Base-by-base conservation (phyloP, 805 yeast genomes). In the Kluyveromyces siamensis region DNA sequence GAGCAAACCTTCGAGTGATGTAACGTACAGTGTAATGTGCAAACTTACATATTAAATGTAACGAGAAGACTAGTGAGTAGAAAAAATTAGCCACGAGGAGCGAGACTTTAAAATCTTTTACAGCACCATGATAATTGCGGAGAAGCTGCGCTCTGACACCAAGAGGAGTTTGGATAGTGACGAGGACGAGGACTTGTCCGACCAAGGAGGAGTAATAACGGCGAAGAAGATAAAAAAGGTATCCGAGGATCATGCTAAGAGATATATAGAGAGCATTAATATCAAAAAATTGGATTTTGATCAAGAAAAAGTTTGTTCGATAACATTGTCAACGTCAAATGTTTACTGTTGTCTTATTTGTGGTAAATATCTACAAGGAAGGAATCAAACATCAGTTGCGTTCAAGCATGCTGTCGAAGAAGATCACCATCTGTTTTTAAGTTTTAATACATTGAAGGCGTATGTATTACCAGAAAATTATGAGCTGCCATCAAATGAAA, bases 341-440 rank as follows among this genome's bases (percentile, higher is more conserved):
- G 75, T 86, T 0, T 84, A 85, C 57, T 80, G 86, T 33, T 87
- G 95, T 59, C 65, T 87, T 18, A 74, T 73, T 0, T 87, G 95
- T 65, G 91, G 90, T 35, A 81, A 76, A 56, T 87, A 79, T 63
- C 74, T 79, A 47, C 83, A 80, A 55, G 95, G 95, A 0, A 71
- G 88, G 21, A 75, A 80, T 1, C 68, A 65, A 49, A 61, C 75
- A n/a, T 77, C 90, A 0, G 81, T 81, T 19, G 89, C 90, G 0
- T 83, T 79, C 56, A 59, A 69, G 14, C 95, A 87, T 61, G 74
- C 88, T 1, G 70, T 86, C 17, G 73, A 80, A 49, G 76, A 72
- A 5, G 72, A 75, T 55, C 90, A 83, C 58, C 85, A 79, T 60
- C 73, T 84, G 1, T 86, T 69, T 57, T 70, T 86, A 45, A 82